phyloP scores from a whole-genome alignment of 352 stramenopile genomes.

The Albugo laibachii region DNA sequence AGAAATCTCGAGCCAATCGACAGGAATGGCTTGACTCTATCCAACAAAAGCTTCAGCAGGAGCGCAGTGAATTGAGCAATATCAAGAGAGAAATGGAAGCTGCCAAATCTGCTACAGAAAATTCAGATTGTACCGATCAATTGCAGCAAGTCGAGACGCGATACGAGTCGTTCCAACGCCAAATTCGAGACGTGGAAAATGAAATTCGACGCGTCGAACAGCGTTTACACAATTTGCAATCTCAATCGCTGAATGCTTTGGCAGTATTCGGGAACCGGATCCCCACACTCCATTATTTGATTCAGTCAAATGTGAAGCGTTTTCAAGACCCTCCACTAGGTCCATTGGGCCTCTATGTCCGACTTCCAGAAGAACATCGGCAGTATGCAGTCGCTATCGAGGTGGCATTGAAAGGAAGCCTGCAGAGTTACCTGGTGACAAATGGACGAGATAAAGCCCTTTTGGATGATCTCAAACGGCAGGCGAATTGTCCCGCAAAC shows the following conservation, averaged over 20 bases:
- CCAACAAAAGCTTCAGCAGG: constrained; percentile 10
- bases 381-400: constrained; percentile 52
- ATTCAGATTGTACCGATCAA: constrained; percentile 18
- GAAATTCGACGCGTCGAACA: constrained; percentile 23
- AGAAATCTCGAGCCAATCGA: constrained; percentile 2
- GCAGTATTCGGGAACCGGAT: constrained; percentile 47
- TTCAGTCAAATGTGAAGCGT: constrained; percentile 38
- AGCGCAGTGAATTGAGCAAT: constrained; percentile 27
- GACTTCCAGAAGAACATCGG: constrained; percentile 43
- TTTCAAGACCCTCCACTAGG: constrained; percentile 52
- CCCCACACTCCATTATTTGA: constrained; percentile 48
- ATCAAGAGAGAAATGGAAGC: constrained; percentile 24
- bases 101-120: background rate
- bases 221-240: constrained; percentile 22
- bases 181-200: constrained; percentile 31
- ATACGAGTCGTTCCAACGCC: constrained; percentile 27
- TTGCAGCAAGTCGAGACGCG: constrained; percentile 22
- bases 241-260: constrained; percentile 36
- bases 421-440: constrained; percentile 60
- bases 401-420: constrained; percentile 40
- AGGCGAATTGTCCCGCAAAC: constrained; percentile 35
- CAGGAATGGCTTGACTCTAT: background rate
- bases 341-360: constrained; percentile 46
- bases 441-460: constrained; percentile 58
- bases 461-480: constrained; percentile 51